Evolutionary conservation across 495 filamentous ascomycete genomes (phyloP).

Genomic region (Annulohypoxylon maeteangense): DNA sequence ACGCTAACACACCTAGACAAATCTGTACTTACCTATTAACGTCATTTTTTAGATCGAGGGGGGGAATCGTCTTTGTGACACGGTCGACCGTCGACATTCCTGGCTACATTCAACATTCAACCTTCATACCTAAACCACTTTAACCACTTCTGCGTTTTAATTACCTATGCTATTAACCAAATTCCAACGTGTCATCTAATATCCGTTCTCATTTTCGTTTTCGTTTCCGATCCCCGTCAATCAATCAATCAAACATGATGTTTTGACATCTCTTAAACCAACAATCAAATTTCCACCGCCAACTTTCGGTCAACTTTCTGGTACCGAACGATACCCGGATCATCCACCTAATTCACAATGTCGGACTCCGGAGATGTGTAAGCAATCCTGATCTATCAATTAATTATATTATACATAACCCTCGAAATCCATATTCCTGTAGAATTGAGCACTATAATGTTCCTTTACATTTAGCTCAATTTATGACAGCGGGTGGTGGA

Average conservation of each 20-base stretch:
- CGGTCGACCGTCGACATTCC: constrained; percentile 30
- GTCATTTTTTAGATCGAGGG: constrained; percentile 39
- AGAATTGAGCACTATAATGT: background rate
- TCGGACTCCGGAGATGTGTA: constrained; percentile 59
- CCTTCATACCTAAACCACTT: background rate
- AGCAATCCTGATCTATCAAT: constrained; percentile 16
- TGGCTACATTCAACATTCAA: background rate
- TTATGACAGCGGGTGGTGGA: constrained; percentile 3
- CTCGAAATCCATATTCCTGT: constrained; percentile 1
- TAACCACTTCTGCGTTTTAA: background rate
- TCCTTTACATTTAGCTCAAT: constrained; percentile 11
- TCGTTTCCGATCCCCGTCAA: constrained; percentile 1
- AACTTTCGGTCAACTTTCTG: constrained; percentile 14
- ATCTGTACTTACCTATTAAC: constrained; percentile 32
- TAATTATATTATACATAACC: background rate
- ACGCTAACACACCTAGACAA: constrained; percentile 12
- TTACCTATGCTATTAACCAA: background rate
- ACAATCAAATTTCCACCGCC: constrained; percentile 1
- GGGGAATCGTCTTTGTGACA: constrained; percentile 33
- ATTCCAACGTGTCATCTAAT: background rate
- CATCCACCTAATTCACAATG: constrained; percentile 46
- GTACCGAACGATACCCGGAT: constrained; percentile 15
- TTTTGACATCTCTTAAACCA: constrained; percentile 13
- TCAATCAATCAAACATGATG: constrained; percentile 24
- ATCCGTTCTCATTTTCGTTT: background rate